Base-by-base conservation (phyloP, 108 stramenopile species). In the Cyclotella choctawhatcheeana region DNA sequence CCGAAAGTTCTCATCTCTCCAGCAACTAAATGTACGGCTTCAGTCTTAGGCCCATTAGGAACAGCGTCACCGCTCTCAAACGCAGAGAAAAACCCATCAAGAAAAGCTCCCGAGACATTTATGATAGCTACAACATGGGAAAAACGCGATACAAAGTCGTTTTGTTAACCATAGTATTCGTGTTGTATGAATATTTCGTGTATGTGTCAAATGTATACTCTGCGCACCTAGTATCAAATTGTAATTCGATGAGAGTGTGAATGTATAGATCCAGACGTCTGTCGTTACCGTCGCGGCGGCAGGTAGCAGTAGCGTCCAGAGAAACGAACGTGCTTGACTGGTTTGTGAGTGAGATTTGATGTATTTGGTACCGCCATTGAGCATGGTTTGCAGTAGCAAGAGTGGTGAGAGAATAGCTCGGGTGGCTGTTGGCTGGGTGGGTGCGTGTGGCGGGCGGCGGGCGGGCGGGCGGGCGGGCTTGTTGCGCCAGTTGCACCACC, bases 61-160 rank as follows among this genome's bases (percentile, higher is more conserved):
- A 69, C 22, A 18, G 67, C 63, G 17, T 30, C 62, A 8, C 76
- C 76, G 12, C 52, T 62, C 22, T 77, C 68, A 61, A 68, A 77
- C 8, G 52, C 68, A 22, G 51, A 62, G 24, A 77, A 77, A 55
- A 69, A 77, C 43, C 76, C 76, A 69, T 77, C 76, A 12, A 77
- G 44, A 44, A 77, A 77, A 29, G 76, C 76, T 8, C 76, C 76
- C 5, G 68, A 63, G 5, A 77, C 67, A 58, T 77, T 77, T n/a
- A 59, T 56, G 17, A 54, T 58, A 30, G 68, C 76, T 0, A 77
- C n/a, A n/a, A n/a, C n/a, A n/a, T n/a, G n/a, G n/a, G n/a, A n/a
- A n/a, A n/a, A n/a, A n/a, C n/a, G n/a, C n/a, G n/a, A n/a, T n/a
- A n/a, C n/a, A n/a, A n/a, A n/a, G n/a, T n/a, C n/a, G n/a, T n/a